Evolutionary conservation across 2,329 filamentous ascomycete genomes (phyloP).

Genomic region (Elsinoe ampelina): DNA sequence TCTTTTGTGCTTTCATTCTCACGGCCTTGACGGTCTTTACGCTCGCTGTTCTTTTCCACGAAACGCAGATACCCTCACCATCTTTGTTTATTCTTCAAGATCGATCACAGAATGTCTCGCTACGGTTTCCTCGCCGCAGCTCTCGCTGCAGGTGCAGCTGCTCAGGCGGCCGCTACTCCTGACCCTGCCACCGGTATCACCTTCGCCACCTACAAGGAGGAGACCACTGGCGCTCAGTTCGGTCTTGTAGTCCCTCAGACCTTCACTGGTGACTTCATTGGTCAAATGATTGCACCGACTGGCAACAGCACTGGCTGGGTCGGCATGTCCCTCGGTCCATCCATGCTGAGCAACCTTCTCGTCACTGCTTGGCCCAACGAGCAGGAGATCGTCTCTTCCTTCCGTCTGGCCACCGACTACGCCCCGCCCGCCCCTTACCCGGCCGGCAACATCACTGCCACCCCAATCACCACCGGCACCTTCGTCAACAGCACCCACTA

Average conservation of each 20-base stretch:
- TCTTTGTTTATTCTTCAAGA: neutral
- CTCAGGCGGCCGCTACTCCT: conserved; percentile 25
- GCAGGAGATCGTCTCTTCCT: conserved; percentile 35
- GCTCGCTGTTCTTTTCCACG: conserved; percentile 1
- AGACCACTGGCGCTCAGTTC: conserved; percentile 37
- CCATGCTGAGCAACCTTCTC: conserved; percentile 42
- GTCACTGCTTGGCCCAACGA: conserved; percentile 43
- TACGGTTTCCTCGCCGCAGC: conserved; percentile 14
- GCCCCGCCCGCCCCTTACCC: conserved; percentile 40
- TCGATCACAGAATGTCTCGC: conserved; percentile 14
- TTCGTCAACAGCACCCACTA: conserved; percentile 45
- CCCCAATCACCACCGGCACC: conserved; percentile 43
- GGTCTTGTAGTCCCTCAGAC: conserved; percentile 44
- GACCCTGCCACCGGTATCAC: conserved; percentile 40
- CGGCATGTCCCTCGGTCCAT: conserved; percentile 39
- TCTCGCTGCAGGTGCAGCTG: conserved; percentile 12
- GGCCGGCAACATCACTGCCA: conserved; percentile 30
- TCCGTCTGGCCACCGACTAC: conserved; percentile 39
- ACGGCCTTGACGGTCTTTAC: conserved; percentile 15
- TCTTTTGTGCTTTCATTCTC: conserved; percentile 8
- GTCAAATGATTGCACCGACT: conserved; percentile 42
- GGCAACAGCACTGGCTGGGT: conserved; percentile 40
- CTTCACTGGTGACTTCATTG: conserved; percentile 44
- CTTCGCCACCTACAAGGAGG: conserved; percentile 33
- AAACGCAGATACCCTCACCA: neutral